These are phyloP conservation scores for Myxozyma mucilagina DNA, from an alignment of 805 yeast species.

Conservation along the genomic window DNA sequence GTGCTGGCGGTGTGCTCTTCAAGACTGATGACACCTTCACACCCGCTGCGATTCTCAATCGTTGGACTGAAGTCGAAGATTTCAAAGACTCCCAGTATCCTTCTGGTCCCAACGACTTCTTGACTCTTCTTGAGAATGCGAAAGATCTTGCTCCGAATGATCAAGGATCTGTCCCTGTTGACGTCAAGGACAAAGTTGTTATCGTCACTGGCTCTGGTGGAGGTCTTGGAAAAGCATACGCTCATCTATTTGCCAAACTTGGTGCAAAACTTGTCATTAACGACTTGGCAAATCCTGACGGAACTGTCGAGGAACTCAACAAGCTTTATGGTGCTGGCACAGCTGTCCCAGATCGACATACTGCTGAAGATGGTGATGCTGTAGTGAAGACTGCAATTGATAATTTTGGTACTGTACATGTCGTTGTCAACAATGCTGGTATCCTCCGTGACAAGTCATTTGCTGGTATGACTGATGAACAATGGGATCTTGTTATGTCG, in stretches of 20 bases:
- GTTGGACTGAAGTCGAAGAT: conserved; percentile 62
- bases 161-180: conserved; percentile 55
- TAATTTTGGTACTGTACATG: conserved; percentile 79
- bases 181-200: conserved; percentile 80
- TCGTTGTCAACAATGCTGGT: conserved; percentile 91
- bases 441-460: conserved; percentile 88
- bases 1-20: conserved; percentile 82
- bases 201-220: conserved; percentile 93
- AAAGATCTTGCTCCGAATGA: conserved; percentile 55
- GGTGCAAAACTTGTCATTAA: conserved; percentile 96
- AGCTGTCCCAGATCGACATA: conserved; percentile 82
- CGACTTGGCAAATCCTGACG: conserved; percentile 73
- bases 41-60: conserved; percentile 76
- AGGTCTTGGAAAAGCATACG: conserved; percentile 91
- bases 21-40: conserved; percentile 76
- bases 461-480: conserved; percentile 75
- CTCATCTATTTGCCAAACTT: conserved; percentile 76
- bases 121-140: conserved; percentile 55
- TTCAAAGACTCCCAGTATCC: conserved; percentile 73
- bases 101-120: conserved; percentile 67
- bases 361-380: conserved; percentile 75
- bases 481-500: conserved; percentile 77
- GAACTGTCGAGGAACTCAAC: conserved; percentile 73
- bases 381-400: conserved; percentile 76
- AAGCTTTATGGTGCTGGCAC: conserved; percentile 59